Conservation (phyloP, 441 rosid genomes). For the Jatropha multifida region DNA sequence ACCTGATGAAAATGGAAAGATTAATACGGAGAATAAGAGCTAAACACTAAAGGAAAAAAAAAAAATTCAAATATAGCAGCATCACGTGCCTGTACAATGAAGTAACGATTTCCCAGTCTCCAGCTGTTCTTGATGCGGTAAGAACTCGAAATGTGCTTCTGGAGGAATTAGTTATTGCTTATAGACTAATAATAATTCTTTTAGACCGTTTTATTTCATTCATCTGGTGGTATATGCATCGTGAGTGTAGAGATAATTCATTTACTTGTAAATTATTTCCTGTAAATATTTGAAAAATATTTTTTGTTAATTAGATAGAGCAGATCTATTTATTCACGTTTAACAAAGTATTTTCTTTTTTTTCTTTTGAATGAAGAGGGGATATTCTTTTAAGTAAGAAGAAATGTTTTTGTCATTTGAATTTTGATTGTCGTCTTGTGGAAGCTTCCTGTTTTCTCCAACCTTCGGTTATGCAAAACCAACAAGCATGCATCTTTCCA, state of each 20-base stretch:
- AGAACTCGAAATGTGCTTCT: not conserved
- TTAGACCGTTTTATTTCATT: not conserved
- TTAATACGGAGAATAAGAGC: conserved; percentile 8
- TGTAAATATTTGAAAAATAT: not conserved
- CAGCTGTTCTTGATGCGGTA: not conserved
- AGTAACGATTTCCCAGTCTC: not conserved
- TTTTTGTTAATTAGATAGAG: not conserved
- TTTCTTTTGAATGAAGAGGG: too few relatives aligned
- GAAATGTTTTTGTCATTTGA: too few relatives aligned
- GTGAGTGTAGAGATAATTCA: not conserved
- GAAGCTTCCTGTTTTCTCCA: not conserved
- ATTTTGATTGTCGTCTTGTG: not conserved
- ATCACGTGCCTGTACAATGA: not conserved
- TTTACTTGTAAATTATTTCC: not conserved
- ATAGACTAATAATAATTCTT: not conserved
- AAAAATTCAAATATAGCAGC: not conserved
- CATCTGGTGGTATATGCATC: not conserved
- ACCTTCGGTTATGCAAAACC: not conserved
- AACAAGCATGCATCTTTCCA: too few relatives aligned
- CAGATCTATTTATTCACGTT: not conserved
- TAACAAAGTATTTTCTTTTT: not conserved
- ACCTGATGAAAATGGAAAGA: conserved; percentile 24
- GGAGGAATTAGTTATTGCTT: not conserved
- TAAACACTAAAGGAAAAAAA: not conserved
- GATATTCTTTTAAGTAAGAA: not conserved